These are phyloP conservation scores for Paxillus rubicundulus DNA, from an alignment of 768 basidiomycete genomes.

Conservation along the genomic window DNA sequence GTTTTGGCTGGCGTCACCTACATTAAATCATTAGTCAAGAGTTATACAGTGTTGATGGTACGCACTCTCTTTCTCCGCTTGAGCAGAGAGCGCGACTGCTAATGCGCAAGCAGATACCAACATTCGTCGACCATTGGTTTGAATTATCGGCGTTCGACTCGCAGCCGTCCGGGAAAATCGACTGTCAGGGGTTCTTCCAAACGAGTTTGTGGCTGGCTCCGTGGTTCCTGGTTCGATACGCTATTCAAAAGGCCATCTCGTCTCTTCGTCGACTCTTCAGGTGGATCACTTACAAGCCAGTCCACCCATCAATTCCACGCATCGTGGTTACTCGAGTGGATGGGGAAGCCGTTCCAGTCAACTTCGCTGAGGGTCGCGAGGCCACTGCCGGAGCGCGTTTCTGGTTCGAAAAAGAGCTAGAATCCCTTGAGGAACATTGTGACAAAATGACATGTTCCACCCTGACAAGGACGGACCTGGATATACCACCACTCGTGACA, in stretches of 20 bases:
- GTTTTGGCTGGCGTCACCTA: constrained; percentile 12
- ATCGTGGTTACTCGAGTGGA: constrained; percentile 16
- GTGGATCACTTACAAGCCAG: background rate
- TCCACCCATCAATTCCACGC: constrained; percentile 5
- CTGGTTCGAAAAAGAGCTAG: background rate
- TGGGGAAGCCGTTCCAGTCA: constrained; percentile 11
- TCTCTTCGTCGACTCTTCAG: background rate
- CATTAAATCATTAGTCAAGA: constrained; percentile 13
- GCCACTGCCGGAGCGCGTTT: background rate
- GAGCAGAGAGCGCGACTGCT: background rate
- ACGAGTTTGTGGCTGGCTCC: constrained; percentile 6
- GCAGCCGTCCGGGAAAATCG: background rate
- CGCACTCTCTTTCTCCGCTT: background rate
- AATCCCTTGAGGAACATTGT: too few species aligned
- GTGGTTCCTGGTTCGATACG: constrained; percentile 5
- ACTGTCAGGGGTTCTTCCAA: constrained; percentile 1
- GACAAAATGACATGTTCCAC: too few species aligned
- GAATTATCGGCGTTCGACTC: constrained; percentile 15
- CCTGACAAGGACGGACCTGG: background rate
- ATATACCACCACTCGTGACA: background rate
- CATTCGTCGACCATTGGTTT: constrained; percentile 18
- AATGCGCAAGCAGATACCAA: constrained; percentile 15
- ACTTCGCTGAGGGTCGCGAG: constrained; percentile 3
- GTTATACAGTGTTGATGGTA: constrained; percentile 26
- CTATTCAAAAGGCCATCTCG: background rate